Base-by-base conservation (phyloP, 2,329 filamentous ascomycete species). In the Fusarium poae region DNA sequence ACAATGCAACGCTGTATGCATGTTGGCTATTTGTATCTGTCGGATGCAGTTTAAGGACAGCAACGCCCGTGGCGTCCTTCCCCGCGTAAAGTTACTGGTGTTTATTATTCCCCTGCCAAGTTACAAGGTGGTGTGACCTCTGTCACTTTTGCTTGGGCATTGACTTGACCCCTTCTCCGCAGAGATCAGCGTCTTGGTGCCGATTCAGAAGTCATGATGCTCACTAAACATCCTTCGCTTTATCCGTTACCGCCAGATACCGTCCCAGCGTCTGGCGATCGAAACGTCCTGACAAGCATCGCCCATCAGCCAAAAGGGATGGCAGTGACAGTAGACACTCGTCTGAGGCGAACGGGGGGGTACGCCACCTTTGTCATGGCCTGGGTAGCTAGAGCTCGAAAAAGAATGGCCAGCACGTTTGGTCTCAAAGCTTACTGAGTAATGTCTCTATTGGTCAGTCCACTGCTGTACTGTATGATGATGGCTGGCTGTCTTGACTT, bases 341-440 rank as follows among this genome's bases (percentile, higher is more conserved):
- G n/a, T 39, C 37, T 39, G 32, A 63, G 59, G 44, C 20, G 44
- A 61, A 54, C 37, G 21, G 29, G 46, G 46, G 37, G 44, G 48
- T 40, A 67, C 67, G 67, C 67, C 67, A 69, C 67, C 15, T 70
- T 69, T 51, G 67, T 69, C 67, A 69, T 70, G 49, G 62, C n/a
- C 37, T 55, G 51, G 48, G 39, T 62, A 53, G 53, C 67, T 55
- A 66, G 55, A 42, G 44, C 67, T 70, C 52, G 32, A 60, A 51
- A 35, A 29, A 70, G 62, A 20, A 63, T 69, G 66, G 57, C 43
- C 55, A 53, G 65, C 55, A 68, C 56, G 50, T 69, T 61, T 61
- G 52, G 52, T 62, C 44, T 53, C 48, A 60, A 69, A 62, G 67
- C 67, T 70, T 70, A 64, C 51, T 48, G 21, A 56, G 51, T 39